Evolutionary conservation across 2,329 filamentous ascomycete species (phyloP), one percentile per base, ranked within the genome.

Genomic region (Alternaria metachromatica): DNA sequence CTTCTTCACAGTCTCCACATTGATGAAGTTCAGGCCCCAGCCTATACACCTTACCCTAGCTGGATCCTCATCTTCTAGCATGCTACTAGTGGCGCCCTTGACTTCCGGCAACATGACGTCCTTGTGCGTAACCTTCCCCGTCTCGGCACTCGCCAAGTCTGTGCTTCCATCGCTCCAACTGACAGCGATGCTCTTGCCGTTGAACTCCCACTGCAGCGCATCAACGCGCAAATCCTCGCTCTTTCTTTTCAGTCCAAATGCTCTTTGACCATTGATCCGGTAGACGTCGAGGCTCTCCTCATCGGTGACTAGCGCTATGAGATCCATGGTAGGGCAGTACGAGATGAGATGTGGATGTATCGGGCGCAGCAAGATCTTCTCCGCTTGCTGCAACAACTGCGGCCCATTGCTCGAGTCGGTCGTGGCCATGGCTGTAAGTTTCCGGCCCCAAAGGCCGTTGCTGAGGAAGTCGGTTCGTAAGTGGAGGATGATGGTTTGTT

Each of bases 261-360:
- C 89, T 54, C 84, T 80, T 72, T 97, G 93, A 2, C 90, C 91
- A 64, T 91, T 92, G 15, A 94, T 87, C 53, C 95, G 87, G 80
- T 91, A 94, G 46, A 97, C 89, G 69, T 91, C 86, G 18, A 97
- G 83, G 54, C 89, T 88, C 53, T 88, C 88, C 64, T 89, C 87
- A 15, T 86, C 84, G n/a, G 86, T 87, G 12, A 92, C 91, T 12
- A 94, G 85, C 6, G 90, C 90, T n/a, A 91, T 85, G 49, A 98
- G 85, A 80, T 97, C 93, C 83, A 97, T 92, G 9, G 90, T 91
- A 15, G 94, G 93, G 79, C 93, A 97, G 80, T 92, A 93, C 25
- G 89, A 86, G 33, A 95, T 84, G 55, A 91, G 86, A 50, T 84
- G 82, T 37, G 84, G 81, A 41, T 87, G 84, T 21, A 88, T 84